A percentile compares a stretch with the other conserved stretches of the same genome.
These are phyloP conservation scores for Elymus sibiricus DNA, from an alignment of 176 grass and related monocot genomes.

Conservation along the genomic window DNA sequence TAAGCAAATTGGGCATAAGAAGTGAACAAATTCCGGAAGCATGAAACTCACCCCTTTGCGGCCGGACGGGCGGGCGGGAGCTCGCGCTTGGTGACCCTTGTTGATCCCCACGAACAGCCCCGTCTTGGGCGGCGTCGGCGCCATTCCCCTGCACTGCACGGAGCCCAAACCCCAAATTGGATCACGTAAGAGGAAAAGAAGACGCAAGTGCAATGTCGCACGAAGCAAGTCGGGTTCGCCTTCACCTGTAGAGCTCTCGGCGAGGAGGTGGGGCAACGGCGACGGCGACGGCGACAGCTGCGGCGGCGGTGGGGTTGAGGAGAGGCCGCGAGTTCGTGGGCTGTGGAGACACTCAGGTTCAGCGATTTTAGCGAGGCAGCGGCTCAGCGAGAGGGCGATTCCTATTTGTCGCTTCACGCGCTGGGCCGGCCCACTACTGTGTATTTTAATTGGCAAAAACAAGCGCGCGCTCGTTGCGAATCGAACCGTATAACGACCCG, in stretches of 20 bases:
- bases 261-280: not conserved
- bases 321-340: no score
- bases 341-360: no score
- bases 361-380: no score
- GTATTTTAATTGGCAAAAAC: no score
- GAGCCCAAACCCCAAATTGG: not conserved
- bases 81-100: constrained; percentile 4
- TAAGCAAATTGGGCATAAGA: not conserved
- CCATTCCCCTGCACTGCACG: not conserved
- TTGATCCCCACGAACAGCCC: not conserved
- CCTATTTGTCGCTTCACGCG: no score
- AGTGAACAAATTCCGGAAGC: not conserved
- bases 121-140: not conserved
- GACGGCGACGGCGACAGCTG: no score
- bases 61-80: not conserved
- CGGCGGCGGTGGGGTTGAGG: not conserved
- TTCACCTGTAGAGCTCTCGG: not conserved
- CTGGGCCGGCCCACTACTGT: no score
- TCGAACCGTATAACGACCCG: no score
- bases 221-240: not conserved
- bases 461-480: no score
- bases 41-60: not conserved
- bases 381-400: no score
- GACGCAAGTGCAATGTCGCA: not conserved
- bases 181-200: not conserved